A percentile compares a stretch with the other conserved stretches of the same genome.
These are phyloP conservation scores for Pythium phragmiticola DNA, from an alignment of 352 stramenopile genomes.

Conservation along the genomic window DNA sequence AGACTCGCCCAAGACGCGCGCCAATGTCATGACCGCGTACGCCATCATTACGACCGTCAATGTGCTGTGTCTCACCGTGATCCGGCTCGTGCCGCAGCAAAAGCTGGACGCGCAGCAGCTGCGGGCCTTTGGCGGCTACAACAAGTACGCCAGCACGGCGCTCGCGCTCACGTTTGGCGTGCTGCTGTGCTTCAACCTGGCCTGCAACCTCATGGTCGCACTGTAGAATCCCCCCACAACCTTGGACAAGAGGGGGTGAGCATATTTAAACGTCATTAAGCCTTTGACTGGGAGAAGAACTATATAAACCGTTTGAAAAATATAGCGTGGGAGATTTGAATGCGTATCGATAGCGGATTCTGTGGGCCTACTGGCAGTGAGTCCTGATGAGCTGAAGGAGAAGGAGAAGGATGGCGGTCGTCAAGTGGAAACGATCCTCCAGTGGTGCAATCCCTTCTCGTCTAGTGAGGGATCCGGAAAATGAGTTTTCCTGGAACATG, in stretches of 20 bases:
- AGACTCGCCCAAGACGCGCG: neutral
- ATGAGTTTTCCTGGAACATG: too few relatives aligned
- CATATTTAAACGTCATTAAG: neutral
- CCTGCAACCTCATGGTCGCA: conserved; percentile 11
- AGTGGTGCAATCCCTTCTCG: too few relatives aligned
- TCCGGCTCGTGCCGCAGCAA: conserved; percentile 32
- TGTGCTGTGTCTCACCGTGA: conserved; percentile 6
- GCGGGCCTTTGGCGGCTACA: conserved; percentile 47
- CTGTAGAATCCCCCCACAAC: neutral
- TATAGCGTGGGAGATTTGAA: too few relatives aligned
- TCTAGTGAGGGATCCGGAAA: too few relatives aligned
- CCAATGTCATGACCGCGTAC: conserved; percentile 4
- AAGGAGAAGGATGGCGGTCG: too few relatives aligned
- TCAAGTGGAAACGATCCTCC: too few relatives aligned
- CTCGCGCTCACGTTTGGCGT: conserved; percentile 7
- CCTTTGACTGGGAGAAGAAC: too few relatives aligned
- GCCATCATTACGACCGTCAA: conserved; percentile 1
- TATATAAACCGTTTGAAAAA: too few relatives aligned
- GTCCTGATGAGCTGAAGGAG: too few relatives aligned
- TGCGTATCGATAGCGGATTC: too few relatives aligned
- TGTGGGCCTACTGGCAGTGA: too few relatives aligned
- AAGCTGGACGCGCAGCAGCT: conserved; percentile 52
- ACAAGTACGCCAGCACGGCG: conserved; percentile 29
- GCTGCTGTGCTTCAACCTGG: conserved; percentile 12
- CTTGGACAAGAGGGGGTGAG: neutral